Conservation (phyloP, 805 yeast genomes). For the Candida coquimbonensis region DNA sequence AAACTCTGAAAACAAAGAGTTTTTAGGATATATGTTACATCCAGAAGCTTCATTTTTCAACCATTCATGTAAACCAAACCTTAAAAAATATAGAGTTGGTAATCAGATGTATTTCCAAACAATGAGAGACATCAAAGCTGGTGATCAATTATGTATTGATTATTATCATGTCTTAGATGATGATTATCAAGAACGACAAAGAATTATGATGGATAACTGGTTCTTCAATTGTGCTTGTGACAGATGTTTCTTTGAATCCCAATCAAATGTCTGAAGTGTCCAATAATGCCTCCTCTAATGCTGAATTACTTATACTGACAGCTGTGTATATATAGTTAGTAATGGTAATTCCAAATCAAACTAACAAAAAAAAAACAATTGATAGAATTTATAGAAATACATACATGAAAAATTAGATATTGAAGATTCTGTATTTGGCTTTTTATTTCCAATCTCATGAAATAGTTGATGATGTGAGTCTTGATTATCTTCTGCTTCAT, state of each 20-base stretch:
- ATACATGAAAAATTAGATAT: constrained; percentile 28
- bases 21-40: constrained; percentile 51
- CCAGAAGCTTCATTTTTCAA: constrained; percentile 64
- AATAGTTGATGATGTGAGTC: neutral
- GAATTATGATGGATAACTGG: constrained; percentile 44
- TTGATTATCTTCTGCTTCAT: constrained; percentile 10
- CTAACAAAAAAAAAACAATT: too few species aligned
- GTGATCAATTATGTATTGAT: constrained; percentile 51
- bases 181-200: constrained; percentile 33
- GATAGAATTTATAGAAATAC: constrained; percentile 3
- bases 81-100: constrained; percentile 36
- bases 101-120: constrained; percentile 38
- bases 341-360: neutral
- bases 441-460: neutral
- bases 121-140: constrained; percentile 29
- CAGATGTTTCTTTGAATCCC: constrained; percentile 31
- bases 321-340: constrained; percentile 7
- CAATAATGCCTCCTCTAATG: constrained; percentile 34
- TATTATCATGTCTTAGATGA: constrained; percentile 48
- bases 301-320: constrained; percentile 32
- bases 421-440: constrained; percentile 16
- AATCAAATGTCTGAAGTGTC: constrained; percentile 25
- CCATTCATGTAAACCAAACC: constrained; percentile 57
- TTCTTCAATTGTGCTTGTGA: constrained; percentile 50
- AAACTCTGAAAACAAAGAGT: constrained; percentile 41